Percentiles rank a stretch among this genome's conserved stretches.
phyloP scores from a whole-genome alignment of 148 eudicot species.

The Rhododendron simsii region DNA sequence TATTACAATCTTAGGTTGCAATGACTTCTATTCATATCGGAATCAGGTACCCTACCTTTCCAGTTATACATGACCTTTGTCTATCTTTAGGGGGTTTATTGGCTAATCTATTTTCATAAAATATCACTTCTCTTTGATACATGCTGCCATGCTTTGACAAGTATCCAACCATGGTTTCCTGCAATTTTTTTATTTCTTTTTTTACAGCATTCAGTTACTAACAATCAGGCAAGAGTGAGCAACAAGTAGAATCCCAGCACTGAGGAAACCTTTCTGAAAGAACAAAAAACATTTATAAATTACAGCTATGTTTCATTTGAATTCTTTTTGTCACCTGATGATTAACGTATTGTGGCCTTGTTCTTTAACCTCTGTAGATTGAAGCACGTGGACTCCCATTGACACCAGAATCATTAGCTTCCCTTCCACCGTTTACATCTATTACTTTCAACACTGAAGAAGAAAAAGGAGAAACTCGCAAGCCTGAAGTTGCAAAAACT shows the following conservation, averaged over 20 bases:
- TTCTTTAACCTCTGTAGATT: conserved; percentile 38
- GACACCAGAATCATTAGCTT: conserved; percentile 73
- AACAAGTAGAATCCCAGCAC: neutral
- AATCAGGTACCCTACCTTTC: conserved; percentile 55
- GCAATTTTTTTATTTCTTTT: neutral
- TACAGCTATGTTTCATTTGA: neutral
- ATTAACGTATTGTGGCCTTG: neutral
- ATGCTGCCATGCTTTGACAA: neutral
- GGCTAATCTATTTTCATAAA: neutral
- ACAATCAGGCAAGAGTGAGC: neutral
- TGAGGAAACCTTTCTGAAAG: neutral
- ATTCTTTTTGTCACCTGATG: neutral
- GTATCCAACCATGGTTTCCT: neutral
- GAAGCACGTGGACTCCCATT: conserved; percentile 85
- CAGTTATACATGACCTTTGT: neutral
- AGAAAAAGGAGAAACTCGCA: conserved; percentile 45
- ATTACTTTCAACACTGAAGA: conserved; percentile 73
- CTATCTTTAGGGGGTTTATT: neutral
- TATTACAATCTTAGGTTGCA: conserved; percentile 89
- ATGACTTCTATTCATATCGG: conserved; percentile 94
- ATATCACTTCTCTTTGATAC: neutral
- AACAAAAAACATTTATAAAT: neutral
- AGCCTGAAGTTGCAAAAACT: conserved; percentile 99
- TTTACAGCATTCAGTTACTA: neutral
- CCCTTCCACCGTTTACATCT: conserved; percentile 75